These are phyloP conservation scores for Citrullus mucosospermus DNA, from an alignment of 306 rosid species.

Conservation along the genomic window DNA sequence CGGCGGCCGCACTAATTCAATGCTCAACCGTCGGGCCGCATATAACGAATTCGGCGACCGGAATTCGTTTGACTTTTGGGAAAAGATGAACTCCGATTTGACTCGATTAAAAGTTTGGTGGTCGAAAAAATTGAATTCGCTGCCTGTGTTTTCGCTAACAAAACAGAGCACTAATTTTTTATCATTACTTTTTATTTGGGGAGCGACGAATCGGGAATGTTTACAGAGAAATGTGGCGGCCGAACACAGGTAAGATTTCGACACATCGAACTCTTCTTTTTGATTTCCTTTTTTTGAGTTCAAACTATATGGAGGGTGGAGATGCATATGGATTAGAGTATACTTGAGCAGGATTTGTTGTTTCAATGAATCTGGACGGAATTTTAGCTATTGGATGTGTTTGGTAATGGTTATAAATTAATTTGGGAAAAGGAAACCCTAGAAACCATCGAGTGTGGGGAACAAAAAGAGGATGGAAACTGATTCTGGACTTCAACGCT, in stretches of 20 bases:
- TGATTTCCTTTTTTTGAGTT: not conserved
- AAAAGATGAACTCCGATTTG: not conserved
- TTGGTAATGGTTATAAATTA: not conserved
- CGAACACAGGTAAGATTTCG: not conserved
- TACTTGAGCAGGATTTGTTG: not conserved
- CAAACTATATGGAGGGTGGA: too few species aligned
- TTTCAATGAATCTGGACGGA: slow-evolving; percentile 7
- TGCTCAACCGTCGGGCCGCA: not conserved
- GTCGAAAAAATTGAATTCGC: not conserved
- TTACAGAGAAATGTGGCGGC: not conserved
- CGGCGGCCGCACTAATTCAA: not conserved
- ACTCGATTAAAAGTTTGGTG: not conserved
- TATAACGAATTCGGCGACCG: not conserved
- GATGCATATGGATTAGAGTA: not conserved
- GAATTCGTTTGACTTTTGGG: not conserved
- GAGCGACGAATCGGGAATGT: not conserved
- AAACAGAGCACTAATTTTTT: not conserved
- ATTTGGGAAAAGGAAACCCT: slow-evolving; percentile 4
- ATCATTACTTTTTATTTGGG: not conserved
- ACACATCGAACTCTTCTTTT: not conserved
- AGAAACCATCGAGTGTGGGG: slow-evolving; percentile 33
- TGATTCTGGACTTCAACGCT: slow-evolving; percentile 12
- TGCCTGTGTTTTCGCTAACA: not conserved
- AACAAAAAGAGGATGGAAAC: slow-evolving; percentile 15
- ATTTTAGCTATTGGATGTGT: not conserved